Conservation (phyloP, 441 rosid genomes). For the Corymbia calophylla region DNA sequence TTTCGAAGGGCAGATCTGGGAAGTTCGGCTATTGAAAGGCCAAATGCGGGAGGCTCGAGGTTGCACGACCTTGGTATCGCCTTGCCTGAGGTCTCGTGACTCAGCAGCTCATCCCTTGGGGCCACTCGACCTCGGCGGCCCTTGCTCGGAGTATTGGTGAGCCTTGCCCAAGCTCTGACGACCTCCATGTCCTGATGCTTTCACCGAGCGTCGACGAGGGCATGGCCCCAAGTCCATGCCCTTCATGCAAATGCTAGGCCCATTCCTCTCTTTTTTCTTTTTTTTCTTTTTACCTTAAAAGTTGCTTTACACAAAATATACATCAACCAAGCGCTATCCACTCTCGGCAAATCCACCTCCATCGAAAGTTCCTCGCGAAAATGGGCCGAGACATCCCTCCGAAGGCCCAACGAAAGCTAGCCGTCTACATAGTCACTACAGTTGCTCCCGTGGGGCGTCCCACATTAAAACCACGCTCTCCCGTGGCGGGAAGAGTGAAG, state of each 20-base stretch:
- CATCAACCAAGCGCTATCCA: too few relatives aligned
- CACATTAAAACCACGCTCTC: background rate
- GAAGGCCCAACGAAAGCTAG: background rate
- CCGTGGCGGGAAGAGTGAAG: background rate
- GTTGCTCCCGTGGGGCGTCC: background rate
- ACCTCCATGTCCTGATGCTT: rapidly evolving
- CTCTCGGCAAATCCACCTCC: too few relatives aligned
- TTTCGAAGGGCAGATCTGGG: too few relatives aligned
- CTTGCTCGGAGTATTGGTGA: rapidly evolving
- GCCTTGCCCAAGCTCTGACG: rapidly evolving
- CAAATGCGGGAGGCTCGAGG: rapidly evolving
- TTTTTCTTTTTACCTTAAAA: rapidly evolving
- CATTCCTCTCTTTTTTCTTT: background rate
- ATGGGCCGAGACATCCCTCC: background rate
- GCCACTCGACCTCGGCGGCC: background rate
- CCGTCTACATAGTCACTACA: background rate
- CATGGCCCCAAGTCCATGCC: too few relatives aligned
- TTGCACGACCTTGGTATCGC: background rate
- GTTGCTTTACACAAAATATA: background rate
- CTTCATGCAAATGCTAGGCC: rapidly evolving
- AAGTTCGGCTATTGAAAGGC: background rate
- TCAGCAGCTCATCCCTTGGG: rapidly evolving
- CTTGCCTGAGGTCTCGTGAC: background rate
- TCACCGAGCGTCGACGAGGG: rapidly evolving
- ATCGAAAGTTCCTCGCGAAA: background rate